Evolutionary conservation across 2,329 filamentous ascomycete species (phyloP).

Genomic region (Salinomyces thailandicus): DNA sequence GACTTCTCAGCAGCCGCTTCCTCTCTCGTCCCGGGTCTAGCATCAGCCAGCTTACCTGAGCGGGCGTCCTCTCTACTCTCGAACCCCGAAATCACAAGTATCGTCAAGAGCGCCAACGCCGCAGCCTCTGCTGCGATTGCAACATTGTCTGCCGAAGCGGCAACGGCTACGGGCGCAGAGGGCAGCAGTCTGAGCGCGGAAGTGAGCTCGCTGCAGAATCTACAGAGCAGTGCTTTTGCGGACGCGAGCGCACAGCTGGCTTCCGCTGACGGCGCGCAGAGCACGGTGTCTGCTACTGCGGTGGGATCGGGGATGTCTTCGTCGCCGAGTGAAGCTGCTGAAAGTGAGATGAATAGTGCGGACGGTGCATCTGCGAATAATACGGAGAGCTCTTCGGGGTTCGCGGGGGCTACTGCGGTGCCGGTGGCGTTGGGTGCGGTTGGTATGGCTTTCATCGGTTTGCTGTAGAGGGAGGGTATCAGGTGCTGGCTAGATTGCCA

Average conservation of each 20-base stretch:
- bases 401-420: constrained; percentile 3
- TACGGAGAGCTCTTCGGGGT: neutral
- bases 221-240: neutral
- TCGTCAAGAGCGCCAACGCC: constrained; percentile 7
- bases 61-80: neutral
- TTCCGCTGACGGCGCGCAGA: neutral
- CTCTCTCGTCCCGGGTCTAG: neutral
- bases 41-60: neutral
- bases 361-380: constrained; percentile 1
- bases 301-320: neutral
- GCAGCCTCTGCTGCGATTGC: constrained; percentile 8
- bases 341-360: neutral
- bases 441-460: constrained; percentile 4
- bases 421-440: constrained; percentile 7
- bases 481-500: too few species aligned
- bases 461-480: constrained; percentile 5
- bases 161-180: constrained; percentile 3
- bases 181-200: constrained; percentile 1
- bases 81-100: constrained; percentile 6
- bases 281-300: neutral
- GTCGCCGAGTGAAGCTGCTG: neutral
- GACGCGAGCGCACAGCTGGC: neutral
- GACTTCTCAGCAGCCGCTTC: neutral
- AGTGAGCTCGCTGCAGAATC: constrained; percentile 1
- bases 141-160: constrained; percentile 1